phyloP scores from a whole-genome alignment of 2,329 filamentous ascomycete species.

The Dactylellina haptotyla region DNA sequence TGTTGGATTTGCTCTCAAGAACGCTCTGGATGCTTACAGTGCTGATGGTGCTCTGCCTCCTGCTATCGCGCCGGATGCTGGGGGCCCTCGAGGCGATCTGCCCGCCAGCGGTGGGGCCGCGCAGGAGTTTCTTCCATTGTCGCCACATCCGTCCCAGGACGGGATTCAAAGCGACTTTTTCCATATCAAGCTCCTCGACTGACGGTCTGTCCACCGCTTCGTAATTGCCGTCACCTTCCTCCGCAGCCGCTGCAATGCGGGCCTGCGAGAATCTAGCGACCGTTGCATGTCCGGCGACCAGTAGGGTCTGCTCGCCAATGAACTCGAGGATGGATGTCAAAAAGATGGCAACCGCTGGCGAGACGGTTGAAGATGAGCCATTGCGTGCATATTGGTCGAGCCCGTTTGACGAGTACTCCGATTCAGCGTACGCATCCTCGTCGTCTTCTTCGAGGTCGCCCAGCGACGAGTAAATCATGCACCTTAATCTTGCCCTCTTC shows the following conservation, averaged over 20 bases:
- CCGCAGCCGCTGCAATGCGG: constrained; percentile 62
- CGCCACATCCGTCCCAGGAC: constrained; percentile 91
- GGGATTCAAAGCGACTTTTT: constrained; percentile 88
- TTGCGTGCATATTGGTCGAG: constrained; percentile 64
- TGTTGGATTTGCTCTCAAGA: constrained; percentile 35
- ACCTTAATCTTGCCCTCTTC: constrained; percentile 90
- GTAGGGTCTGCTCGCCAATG: constrained; percentile 87
- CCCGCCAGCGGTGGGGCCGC: constrained; percentile 60
- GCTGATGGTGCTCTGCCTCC: constrained; percentile 48
- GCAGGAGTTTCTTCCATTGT: constrained; percentile 88
- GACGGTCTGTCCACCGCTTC: constrained; percentile 73
- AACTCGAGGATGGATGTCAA: constrained; percentile 93
- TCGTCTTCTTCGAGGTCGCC: constrained; percentile 98
- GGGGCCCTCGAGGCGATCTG: constrained; percentile 48
- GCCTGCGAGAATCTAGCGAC: constrained; percentile 73
- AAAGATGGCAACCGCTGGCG: constrained; percentile 93
- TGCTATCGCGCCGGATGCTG: constrained; percentile 45
- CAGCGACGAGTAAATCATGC: constrained; percentile 97
- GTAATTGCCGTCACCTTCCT: constrained; percentile 69
- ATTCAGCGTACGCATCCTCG: constrained; percentile 86
- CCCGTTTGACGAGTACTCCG: constrained; percentile 74
- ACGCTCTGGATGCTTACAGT: constrained; percentile 48
- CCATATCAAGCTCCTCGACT: constrained; percentile 92
- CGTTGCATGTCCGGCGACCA: constrained; percentile 86
- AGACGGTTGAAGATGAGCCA: constrained; percentile 69